These are phyloP conservation scores for Sugiyamaella americana DNA, from an alignment of 805 yeast species.

Conservation along the genomic window DNA sequence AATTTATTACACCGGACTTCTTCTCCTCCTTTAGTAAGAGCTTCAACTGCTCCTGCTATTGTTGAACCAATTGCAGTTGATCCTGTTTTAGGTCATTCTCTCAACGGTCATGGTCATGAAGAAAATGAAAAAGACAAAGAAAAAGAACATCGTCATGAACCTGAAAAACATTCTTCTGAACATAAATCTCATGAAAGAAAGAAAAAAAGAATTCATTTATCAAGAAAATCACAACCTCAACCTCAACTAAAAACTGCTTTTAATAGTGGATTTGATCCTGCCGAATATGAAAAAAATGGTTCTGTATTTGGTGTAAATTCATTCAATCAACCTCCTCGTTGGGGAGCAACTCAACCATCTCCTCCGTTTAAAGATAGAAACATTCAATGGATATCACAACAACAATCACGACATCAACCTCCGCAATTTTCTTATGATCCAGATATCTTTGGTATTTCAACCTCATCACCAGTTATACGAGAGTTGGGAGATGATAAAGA, in stretches of 20 bases:
- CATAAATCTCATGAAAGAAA: background rate
- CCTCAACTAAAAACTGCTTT: too few relatives aligned
- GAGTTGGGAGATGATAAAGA: conserved; percentile 3
- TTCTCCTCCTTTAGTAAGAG: background rate
- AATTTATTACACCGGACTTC: background rate
- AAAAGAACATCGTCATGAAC: too few relatives aligned
- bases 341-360: conserved; percentile 1
- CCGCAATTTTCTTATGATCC: background rate
- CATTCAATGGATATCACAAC: conserved; percentile 6
- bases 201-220: background rate
- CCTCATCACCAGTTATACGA: background rate
- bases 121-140: conserved; percentile 2
- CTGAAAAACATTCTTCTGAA: background rate
- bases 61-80: background rate
- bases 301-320: background rate
- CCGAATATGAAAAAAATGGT: background rate
- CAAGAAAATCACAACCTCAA: background rate
- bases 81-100: background rate
- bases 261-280: background rate
- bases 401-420: background rate
- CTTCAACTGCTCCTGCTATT: background rate
- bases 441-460: conserved; percentile 6
- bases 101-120: background rate
- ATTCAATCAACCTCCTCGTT: background rate
- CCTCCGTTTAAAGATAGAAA: conserved; percentile 1